Base-by-base conservation (phyloP, 495 filamentous ascomycete genomes). In the Xylaria venustula region DNA sequence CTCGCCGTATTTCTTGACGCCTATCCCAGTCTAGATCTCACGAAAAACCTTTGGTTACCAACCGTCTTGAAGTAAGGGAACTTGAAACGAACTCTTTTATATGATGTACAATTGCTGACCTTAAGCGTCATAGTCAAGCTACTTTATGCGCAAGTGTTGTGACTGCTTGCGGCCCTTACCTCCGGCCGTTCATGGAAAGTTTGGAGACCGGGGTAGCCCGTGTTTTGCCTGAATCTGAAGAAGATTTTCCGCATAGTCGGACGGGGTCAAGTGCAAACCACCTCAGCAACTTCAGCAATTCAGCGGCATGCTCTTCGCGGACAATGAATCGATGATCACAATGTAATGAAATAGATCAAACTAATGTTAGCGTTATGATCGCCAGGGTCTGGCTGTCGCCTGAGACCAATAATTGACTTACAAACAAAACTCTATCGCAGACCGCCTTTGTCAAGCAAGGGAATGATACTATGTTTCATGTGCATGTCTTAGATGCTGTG, bases 111-210 rank as follows among this genome's bases (percentile, higher is more conserved):
- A 34, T 34, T 34, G 11, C 30, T 34, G 11, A 34, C 30, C n/a
- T 34, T 34, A 11, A 5, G 30, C 5, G 5, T 34, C 30, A 34
- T 34, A 34, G 30, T n/a, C 75, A 76, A 34, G 67, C 76, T 30
- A 67, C 70, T 15, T 71, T 77, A 20, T 67, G 67, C 5, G 59
- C 78, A 3, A 75, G 76, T 44, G 72, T 79, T 4, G 63, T 77
- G 12, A 79, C 78, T 9, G 71, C 78, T 1, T 81, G 77, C 57
- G 68, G 74, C 0, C 77, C 79, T 0, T 80, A 80, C 46, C 74
- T 81, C 30, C 78, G 77, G 26, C 79, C 79, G 0, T 79, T 82
- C 63, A 64, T 81, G 11, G 72, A 78, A 20, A 76, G 70, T 41
- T 62, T 80, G 14, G 73, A 75, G 44, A 76, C 79, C 17, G 73